Evolutionary conservation across 176 grass and related monocot species (phyloP).

Genomic region (Phragmites australis): DNA sequence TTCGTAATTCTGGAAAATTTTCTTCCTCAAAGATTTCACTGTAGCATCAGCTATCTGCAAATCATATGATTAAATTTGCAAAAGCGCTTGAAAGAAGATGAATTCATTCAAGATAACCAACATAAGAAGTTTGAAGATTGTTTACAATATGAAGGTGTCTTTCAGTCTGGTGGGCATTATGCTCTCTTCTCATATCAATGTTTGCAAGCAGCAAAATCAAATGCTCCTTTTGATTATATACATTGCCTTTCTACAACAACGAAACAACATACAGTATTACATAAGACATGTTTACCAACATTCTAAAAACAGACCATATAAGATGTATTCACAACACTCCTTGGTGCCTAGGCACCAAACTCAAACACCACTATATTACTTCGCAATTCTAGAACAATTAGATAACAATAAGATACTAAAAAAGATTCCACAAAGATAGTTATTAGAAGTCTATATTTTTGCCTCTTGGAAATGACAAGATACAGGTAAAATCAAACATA

Average conservation of each 20-base stretch:
- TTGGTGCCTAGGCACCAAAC: no score
- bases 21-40: slow-evolving; percentile 39
- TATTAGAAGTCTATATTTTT: no score
- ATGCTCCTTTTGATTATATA: slow-evolving; percentile 86
- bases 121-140: neutral
- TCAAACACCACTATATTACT: no score
- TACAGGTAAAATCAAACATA: no score
- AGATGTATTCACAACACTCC: no score
- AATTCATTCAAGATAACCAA: slow-evolving; percentile 7
- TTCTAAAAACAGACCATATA: no score
- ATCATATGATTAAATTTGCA: neutral
- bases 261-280: slow-evolving; percentile 26
- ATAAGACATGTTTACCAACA: no score
- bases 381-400: no score
- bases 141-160: slow-evolving; percentile 30
- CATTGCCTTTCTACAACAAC: slow-evolving; percentile 66
- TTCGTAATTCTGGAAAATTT: slow-evolving; percentile 72
- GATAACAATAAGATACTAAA: no score
- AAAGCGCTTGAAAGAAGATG: neutral
- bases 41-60: slow-evolving; percentile 50
- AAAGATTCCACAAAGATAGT: no score
- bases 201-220: slow-evolving; percentile 90
- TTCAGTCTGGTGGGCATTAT: neutral
- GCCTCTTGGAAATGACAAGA: no score
- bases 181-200: slow-evolving; percentile 49